These are phyloP conservation scores for Aspergillus viridinutans DNA, from an alignment of 2,329 filamentous ascomycete genomes.

Conservation along the genomic window DNA sequence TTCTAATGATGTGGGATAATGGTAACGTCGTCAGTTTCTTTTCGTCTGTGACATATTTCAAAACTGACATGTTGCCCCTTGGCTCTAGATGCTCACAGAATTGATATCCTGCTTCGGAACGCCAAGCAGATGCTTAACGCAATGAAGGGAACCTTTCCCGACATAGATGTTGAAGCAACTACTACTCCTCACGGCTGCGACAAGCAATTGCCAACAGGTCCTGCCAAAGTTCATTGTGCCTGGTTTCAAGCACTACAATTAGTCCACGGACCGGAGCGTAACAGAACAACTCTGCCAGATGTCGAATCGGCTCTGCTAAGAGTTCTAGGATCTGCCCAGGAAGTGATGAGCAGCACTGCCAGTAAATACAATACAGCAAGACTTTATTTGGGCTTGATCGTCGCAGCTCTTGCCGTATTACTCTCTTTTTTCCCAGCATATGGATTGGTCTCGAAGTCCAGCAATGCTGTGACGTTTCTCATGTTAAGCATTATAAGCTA, in stretches of 20 bases:
- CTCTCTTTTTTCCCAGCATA: conserved; percentile 29
- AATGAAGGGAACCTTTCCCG: conserved; percentile 67
- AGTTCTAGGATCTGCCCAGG: conserved; percentile 71
- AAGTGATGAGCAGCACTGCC: conserved; percentile 79
- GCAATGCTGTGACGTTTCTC: conserved; percentile 37
- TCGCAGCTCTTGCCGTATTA: conserved; percentile 43
- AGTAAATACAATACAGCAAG: conserved; percentile 79
- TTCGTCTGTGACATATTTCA: background rate
- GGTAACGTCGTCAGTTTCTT: conserved; percentile 41
- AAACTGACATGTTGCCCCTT: conserved; percentile 7
- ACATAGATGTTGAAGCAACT: conserved; percentile 45
- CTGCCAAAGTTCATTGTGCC: conserved; percentile 63
- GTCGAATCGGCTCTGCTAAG: conserved; percentile 28
- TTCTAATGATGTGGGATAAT: conserved; percentile 71
- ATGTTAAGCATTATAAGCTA: conserved; percentile 59
- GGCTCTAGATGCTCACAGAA: conserved; percentile 48
- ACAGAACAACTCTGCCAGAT: conserved; percentile 9
- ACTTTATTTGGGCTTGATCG: conserved; percentile 29
- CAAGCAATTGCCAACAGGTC: conserved; percentile 21
- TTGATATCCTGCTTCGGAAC: conserved; percentile 71
- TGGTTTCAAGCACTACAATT: conserved; percentile 51
- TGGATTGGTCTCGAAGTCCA: conserved; percentile 27
- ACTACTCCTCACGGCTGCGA: conserved; percentile 19
- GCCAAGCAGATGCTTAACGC: conserved; percentile 75
- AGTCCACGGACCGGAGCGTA: conserved; percentile 9